Evolutionary conservation across 495 filamentous ascomycete species (phyloP).

Genomic region (Darksidea phi): DNA sequence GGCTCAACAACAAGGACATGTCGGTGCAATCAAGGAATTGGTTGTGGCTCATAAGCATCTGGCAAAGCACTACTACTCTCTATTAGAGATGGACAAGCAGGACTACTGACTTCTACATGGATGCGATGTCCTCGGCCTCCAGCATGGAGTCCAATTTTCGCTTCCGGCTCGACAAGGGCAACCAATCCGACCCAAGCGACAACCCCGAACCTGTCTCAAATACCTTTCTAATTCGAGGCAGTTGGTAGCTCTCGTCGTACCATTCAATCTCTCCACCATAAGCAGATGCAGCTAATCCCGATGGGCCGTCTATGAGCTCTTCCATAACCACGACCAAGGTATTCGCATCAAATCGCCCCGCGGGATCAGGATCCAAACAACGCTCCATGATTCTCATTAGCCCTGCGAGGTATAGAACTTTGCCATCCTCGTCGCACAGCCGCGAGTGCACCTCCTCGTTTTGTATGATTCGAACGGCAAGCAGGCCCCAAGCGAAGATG

Average conservation of each 20-base stretch:
- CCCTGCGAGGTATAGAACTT: neutral
- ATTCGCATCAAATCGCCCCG: neutral
- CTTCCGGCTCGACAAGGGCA: constrained; percentile 3
- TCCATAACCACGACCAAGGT: neutral
- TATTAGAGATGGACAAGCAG: neutral
- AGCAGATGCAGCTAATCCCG: neutral
- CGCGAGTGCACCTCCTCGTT: neutral
- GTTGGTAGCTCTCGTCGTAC: neutral
- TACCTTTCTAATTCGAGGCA: neutral
- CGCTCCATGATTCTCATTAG: constrained; percentile 1
- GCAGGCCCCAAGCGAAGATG: neutral
- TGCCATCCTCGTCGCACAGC: neutral
- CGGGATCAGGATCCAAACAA: neutral
- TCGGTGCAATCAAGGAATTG: neutral
- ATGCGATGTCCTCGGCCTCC: neutral
- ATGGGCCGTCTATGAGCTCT: constrained; percentile 1
- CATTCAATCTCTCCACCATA: constrained; percentile 1
- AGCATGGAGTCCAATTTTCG: neutral
- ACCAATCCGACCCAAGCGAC: neutral
- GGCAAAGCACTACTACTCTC: neutral
- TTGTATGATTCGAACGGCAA: constrained; percentile 1
- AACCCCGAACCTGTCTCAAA: neutral
- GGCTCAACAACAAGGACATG: constrained; percentile 1
- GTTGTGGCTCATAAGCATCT: constrained; percentile 1
- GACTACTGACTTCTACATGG: neutral